These are phyloP conservation scores for Cladophialophora exuberans DNA, from an alignment of 2,329 filamentous ascomycete genomes.

Conservation along the genomic window DNA sequence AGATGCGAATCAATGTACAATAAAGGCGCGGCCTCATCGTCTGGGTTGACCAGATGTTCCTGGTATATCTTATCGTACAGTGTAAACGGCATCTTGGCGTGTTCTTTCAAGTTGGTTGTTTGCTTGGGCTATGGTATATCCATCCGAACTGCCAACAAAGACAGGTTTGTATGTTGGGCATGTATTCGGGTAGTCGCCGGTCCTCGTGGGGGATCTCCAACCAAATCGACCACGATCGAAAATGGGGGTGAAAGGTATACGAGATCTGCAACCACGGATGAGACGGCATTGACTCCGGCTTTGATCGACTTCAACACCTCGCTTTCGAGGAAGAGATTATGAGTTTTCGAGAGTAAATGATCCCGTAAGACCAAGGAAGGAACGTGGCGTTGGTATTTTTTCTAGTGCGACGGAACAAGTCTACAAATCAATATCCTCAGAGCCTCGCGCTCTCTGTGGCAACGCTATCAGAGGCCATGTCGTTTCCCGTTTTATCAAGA, in stretches of 20 bases:
- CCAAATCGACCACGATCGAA: neutral
- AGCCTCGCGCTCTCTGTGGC: conserved; percentile 8
- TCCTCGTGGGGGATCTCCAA: conserved; percentile 1
- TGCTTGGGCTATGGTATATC: neutral
- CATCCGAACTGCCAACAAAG: neutral
- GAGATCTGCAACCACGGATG: neutral
- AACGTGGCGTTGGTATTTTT: too few relatives aligned
- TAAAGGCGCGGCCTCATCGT: conserved; percentile 10
- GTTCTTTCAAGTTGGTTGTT: conserved; percentile 6
- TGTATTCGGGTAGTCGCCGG: conserved; percentile 12
- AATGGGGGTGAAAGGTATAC: neutral
- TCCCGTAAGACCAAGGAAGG: neutral
- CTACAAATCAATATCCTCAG: conserved; percentile 1
- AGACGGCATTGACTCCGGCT: neutral
- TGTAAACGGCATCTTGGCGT: conserved; percentile 13
- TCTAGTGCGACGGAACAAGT: neutral
- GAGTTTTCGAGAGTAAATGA: neutral
- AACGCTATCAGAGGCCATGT: neutral
- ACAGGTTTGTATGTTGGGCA: conserved; percentile 5
- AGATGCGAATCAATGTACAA: conserved; percentile 76
- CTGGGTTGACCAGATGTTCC: conserved; percentile 17
- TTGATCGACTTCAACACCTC: neutral
- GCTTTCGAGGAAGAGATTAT: neutral
- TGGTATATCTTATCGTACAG: conserved; percentile 18
- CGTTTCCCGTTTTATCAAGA: conserved; percentile 1